Base-by-base conservation (phyloP, 768 basidiomycete species). In the Thelephora ganbajun region DNA sequence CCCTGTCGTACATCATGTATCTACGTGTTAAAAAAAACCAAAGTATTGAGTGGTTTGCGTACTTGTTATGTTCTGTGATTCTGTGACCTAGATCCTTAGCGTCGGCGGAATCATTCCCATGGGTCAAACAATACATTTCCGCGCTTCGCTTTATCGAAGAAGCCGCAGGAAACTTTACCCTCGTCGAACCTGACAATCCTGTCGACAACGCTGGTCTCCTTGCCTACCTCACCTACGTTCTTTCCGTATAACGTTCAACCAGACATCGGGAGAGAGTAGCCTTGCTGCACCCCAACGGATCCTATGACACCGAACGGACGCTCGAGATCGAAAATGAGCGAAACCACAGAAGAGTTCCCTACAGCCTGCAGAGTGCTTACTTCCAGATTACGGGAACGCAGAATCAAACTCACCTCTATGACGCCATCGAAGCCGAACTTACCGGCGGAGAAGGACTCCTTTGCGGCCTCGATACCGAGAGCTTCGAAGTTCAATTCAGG, bases 121-220 rank as follows among this genome's bases (percentile, higher is more conserved):
- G 81, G 82, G 61, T 83, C 79, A 54, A 89, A 86, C 30, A 87
- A 65, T 9, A 83, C 74, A 62, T 89, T 87, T 0, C 86, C 86
- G 35, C 82, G 72, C 57, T 71, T 65, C 18, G 80, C 79, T 59
- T 80, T 76, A 53, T 89, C 80, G 52, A 87, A 89, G 22, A 72
- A 68, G 16, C 69, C 67, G 59, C 85, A 90, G 35, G 65, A 66
- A 54, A 77, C 69, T 12, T 61, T 64, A 6, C 82, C 80, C 35
- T 77, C 64, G 43, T 71, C 65, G 22, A 87, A 66, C 36, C 68
- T 64, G 7, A 85, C 76, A n/a, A 87, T 63, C 53, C 66, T 69
- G 52, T 89, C 84, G 37, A 88, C 74, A 30, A 88, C 63, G 50
- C 77, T 80, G 7, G 70, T 68, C 12, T 69, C 64, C 26, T 70